Conservation (phyloP, 1,284 basidiomycete species). For the Melampsora abietis-canadensis region DNA sequence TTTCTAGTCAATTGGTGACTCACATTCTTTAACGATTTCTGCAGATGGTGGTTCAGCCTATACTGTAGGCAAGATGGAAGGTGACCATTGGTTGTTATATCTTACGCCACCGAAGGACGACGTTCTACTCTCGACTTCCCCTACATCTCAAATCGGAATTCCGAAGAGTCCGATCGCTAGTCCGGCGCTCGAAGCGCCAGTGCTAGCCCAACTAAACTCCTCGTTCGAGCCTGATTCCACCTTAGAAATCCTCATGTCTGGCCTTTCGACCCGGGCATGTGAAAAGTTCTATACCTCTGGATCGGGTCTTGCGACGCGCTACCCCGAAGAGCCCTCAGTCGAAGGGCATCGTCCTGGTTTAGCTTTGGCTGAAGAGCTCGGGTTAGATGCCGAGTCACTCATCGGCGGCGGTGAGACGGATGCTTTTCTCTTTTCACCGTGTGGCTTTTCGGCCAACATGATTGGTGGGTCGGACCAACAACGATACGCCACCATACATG, state of each 20-base stretch:
- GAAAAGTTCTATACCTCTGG: slow-evolving; percentile 67
- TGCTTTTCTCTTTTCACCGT: slow-evolving; percentile 89
- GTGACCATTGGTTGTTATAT: slow-evolving; percentile 98
- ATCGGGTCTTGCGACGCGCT: slow-evolving; percentile 45
- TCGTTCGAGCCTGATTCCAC: slow-evolving; percentile 69
- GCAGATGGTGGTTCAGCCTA: slow-evolving; percentile 71
- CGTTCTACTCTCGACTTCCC: slow-evolving; percentile 48
- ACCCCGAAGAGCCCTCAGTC: slow-evolving; percentile 47
- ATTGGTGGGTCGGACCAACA: slow-evolving; percentile 69
- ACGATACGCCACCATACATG: slow-evolving; percentile 97
- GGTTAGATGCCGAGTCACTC: slow-evolving; percentile 79
- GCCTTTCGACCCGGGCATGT: slow-evolving; percentile 73
- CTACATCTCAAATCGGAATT: slow-evolving; percentile 53
- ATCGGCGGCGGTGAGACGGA: slow-evolving; percentile 75
- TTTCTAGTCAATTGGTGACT: background rate
- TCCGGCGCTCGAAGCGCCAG: slow-evolving; percentile 51
- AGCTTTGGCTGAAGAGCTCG: slow-evolving; percentile 69
- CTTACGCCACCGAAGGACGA: slow-evolving; percentile 65
- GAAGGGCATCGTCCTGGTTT: slow-evolving; percentile 64
- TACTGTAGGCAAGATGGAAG: slow-evolving; percentile 95
- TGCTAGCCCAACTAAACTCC: slow-evolving; percentile 46
- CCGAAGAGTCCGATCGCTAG: slow-evolving; percentile 48
- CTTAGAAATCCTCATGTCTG: slow-evolving; percentile 97
- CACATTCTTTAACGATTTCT: background rate
- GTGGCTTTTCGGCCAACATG: slow-evolving; percentile 94